phyloP scores from a whole-genome alignment of 2,329 filamentous ascomycete species.

The Cladosporium cucumerinum region DNA sequence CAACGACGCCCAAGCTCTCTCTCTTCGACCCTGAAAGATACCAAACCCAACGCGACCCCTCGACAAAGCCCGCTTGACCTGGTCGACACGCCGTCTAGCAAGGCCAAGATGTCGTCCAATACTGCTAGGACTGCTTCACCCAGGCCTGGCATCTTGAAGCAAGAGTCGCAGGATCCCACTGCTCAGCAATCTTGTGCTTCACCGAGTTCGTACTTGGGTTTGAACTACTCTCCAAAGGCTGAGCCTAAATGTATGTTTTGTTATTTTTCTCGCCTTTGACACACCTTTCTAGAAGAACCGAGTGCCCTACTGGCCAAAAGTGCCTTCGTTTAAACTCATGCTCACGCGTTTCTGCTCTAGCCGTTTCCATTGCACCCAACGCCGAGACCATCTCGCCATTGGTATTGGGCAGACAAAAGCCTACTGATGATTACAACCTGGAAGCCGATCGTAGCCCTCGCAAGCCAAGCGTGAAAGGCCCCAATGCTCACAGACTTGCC shows the following conservation, averaged over 20 bases:
- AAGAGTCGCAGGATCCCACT: conserved; percentile 18
- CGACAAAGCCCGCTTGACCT: neutral
- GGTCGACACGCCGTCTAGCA: neutral
- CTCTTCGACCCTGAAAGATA: neutral
- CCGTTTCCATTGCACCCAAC: conserved; percentile 45
- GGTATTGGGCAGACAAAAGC: conserved; percentile 45
- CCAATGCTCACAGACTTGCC: conserved; percentile 39
- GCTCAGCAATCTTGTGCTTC: conserved; percentile 22
- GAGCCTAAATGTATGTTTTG: neutral
- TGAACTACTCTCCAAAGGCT: conserved; percentile 91
- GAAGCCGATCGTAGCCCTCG: conserved; percentile 33
- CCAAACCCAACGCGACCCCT: neutral
- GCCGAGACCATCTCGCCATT: conserved; percentile 47
- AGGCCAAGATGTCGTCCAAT: conserved; percentile 1
- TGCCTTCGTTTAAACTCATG: neutral
- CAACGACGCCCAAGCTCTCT: neutral
- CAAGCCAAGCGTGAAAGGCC: conserved; percentile 38
- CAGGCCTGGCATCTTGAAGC: conserved; percentile 23
- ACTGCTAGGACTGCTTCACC: conserved; percentile 15
- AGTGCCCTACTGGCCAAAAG: neutral
- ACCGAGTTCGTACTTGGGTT: conserved; percentile 81
- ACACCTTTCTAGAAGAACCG: neutral
- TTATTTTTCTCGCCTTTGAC: neutral
- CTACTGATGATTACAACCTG: conserved; percentile 42
- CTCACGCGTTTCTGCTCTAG: conserved; percentile 28